These are phyloP conservation scores for Neoarthrinium moseri DNA, from an alignment of 2,329 filamentous ascomycete genomes.

Conservation along the genomic window DNA sequence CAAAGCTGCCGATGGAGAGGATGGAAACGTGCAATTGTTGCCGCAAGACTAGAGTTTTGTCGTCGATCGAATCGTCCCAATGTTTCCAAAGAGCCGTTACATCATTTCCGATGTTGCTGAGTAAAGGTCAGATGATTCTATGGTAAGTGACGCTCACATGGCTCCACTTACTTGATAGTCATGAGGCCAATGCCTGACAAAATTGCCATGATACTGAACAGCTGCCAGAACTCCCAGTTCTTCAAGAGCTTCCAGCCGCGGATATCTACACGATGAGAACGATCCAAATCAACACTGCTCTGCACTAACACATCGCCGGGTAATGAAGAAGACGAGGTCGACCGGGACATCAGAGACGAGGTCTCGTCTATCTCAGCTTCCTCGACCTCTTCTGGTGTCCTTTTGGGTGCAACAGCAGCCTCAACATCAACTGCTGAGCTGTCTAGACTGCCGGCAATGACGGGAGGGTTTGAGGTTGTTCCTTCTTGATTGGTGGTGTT, in stretches of 20 bases:
- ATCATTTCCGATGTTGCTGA: slow-evolving; percentile 90
- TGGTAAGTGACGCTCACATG: no score
- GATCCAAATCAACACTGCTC: slow-evolving; percentile 67
- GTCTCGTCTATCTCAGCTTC: slow-evolving; percentile 71
- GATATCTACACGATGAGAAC: slow-evolving; percentile 84
- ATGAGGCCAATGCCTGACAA: slow-evolving; percentile 91
- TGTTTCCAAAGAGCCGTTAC: slow-evolving; percentile 85
- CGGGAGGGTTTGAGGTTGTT: slow-evolving; percentile 22
- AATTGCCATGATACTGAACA: slow-evolving; percentile 86
- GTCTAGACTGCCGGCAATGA: slow-evolving; percentile 17
- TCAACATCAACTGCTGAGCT: slow-evolving; percentile 20
- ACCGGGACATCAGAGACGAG: slow-evolving; percentile 75
- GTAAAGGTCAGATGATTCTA: slow-evolving; percentile 31
- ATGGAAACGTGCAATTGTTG: slow-evolving; percentile 94
- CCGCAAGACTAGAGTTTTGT: slow-evolving; percentile 73
- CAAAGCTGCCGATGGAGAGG: slow-evolving; percentile 84
- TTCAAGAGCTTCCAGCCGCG: slow-evolving; percentile 75
- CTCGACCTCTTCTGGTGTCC: slow-evolving; percentile 16
- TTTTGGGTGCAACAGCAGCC: slow-evolving; percentile 12
- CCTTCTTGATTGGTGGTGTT: slow-evolving; percentile 26
- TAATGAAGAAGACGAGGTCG: slow-evolving; percentile 47
- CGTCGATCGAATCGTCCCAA: slow-evolving; percentile 70
- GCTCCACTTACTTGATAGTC: slow-evolving; percentile 86
- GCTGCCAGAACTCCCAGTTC: slow-evolving; percentile 82
- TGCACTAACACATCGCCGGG: slow-evolving; percentile 50